Conservation (phyloP, 2,329 filamentous ascomycete genomes). For the Fusarium bactridioides region DNA sequence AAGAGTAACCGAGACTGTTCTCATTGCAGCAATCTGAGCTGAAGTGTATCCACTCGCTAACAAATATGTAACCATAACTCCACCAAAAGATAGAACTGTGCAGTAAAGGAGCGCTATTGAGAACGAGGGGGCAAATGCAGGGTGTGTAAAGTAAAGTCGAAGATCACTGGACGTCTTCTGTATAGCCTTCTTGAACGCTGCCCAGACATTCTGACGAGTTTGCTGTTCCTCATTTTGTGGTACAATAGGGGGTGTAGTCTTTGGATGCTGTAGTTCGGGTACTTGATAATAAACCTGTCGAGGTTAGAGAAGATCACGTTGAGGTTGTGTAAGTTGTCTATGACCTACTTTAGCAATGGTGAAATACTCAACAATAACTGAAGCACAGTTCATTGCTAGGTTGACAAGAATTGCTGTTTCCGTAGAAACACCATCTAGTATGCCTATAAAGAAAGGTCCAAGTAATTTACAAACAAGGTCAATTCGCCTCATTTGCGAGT, state of each 20-base stretch:
- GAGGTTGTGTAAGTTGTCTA: too few species aligned
- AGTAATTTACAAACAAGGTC: slow-evolving; percentile 67
- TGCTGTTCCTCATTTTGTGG: neutral
- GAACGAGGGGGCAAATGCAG: slow-evolving; percentile 67
- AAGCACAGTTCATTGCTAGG: slow-evolving; percentile 58
- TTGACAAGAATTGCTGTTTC: slow-evolving; percentile 57
- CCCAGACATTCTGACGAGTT: neutral
- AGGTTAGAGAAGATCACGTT: neutral
- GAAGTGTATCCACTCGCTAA: slow-evolving; percentile 61
- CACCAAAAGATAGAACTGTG: slow-evolving; percentile 65
- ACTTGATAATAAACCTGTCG: slow-evolving; percentile 40
- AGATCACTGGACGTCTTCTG: slow-evolving; percentile 29
- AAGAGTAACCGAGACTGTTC: slow-evolving; percentile 60
- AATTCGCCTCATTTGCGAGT: slow-evolving; percentile 69
- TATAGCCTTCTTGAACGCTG: neutral
- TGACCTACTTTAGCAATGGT: slow-evolving; percentile 50
- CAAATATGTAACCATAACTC: slow-evolving; percentile 72
- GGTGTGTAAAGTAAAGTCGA: slow-evolving; percentile 59
- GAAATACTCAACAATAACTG: slow-evolving; percentile 61
- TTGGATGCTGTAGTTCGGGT: slow-evolving; percentile 38
- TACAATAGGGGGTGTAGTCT: slow-evolving; percentile 17
- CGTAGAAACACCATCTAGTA: slow-evolving; percentile 59
- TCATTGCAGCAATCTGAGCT: slow-evolving; percentile 60
- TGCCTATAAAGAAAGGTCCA: slow-evolving; percentile 62
- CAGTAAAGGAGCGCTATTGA: slow-evolving; percentile 67